Base-by-base conservation (phyloP, 441 rosid genomes). In the Mallotus japonicus region DNA sequence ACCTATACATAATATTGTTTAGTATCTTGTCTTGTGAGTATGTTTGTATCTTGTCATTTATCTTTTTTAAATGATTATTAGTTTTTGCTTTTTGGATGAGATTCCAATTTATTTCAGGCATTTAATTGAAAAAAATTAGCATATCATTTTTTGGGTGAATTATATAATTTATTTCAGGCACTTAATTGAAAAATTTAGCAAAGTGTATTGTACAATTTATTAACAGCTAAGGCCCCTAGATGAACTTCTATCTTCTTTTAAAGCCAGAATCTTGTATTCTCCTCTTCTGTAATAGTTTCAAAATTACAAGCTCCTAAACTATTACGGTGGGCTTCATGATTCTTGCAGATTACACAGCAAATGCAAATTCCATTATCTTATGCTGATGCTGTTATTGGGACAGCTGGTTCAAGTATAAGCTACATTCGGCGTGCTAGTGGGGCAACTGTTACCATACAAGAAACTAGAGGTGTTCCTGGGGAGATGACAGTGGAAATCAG, bases 401-500 rank as follows among this genome's bases (percentile, higher is more conserved):
- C 92, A 62, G 94, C 97, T 69, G 98, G 99, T 77, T 87, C 97
- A 75, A 95, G 80, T 78, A 95, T 95, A 72, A 95, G 99, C 76
- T 95, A 93, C 80, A 95, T 92, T 73, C 84, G 99, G 47, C 97
- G 98, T 71, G 87, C 87, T 67, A 95, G 98, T 77, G 99, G 99
- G 73, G 97, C 99, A 70, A 90, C 98, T 63, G 95, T 92, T 67
- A 93, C 97, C 10, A 90, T 92, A 76, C 99, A 95, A 77, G 98
- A 95, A 87, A 87, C 92, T 44, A 90, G 96, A 76, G 98, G 98
- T 42, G 93, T 84, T 79, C 98, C 98, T 74, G 96, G 90, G 69
- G 98, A 93, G 81, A 95, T 95, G 99, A 95, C 98, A 0, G 97
- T 95, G 32, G 99, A 95, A 79, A 90, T 95, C 74, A 95, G 98